Base-by-base conservation (phyloP, 2,329 filamentous ascomycete genomes). In the Volutella citrinella region DNA sequence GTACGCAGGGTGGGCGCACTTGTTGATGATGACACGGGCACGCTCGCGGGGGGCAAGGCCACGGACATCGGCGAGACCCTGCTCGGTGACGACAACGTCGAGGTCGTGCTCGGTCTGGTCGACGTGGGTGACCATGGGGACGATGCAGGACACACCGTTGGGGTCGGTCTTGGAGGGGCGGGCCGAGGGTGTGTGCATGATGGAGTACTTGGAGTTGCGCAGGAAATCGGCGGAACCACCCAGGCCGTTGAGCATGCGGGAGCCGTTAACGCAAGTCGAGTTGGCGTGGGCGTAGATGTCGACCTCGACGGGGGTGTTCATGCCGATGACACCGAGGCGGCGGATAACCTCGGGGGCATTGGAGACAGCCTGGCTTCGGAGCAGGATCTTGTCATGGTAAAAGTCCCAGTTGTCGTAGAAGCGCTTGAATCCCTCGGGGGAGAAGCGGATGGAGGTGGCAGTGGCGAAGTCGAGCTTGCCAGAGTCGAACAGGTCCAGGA, bases 281-380 rank as follows among this genome's bases (percentile, higher is more conserved):
- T 95, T 95, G 52, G 89, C 89, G 66, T 95, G 88, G 3, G 88
- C 89, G 66, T 95, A 95, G 55, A 95, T 94, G 65, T 95, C 89
- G 12, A 95, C 88, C 66, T 95, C 89, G 28, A 95, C 87, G 15
- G 88, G 88, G 0, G 88, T 95, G 74, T 95, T 95, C 88, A 95
- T 95, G 60, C 87, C 88, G 51, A 95, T 95, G 48, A 89, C 82
- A 42, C 88, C 88, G 2, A 95, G 72, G 17, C 88, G 78, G 35
- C 87, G 80, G 68, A 95, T 95, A 65, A 95, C 89, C 65, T 95
- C 88, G 40, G 88, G 88, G 4, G 82, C 84, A 74, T 95, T 95
- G 55, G 84, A 90, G 9, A 95, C 85, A 58, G 86, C 79, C 68
- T 95, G 88, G n/a, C 82, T 82, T 43, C 89, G 85, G 29, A 95